These are phyloP conservation scores for Citrus australasica DNA, from an alignment of 345 rosid species.

Conservation along the genomic window DNA sequence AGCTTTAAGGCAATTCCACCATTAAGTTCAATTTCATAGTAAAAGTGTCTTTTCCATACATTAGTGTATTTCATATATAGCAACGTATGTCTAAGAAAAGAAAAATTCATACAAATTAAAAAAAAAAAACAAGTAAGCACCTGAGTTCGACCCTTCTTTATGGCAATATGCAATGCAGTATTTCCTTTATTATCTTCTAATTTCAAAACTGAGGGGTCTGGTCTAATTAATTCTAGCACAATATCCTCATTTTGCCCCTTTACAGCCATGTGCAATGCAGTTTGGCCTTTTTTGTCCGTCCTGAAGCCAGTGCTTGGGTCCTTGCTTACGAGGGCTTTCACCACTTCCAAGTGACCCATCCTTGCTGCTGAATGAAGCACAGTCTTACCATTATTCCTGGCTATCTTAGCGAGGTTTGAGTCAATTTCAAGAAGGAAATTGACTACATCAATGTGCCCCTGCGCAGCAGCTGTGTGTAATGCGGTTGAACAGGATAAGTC, in stretches of 20 bases:
- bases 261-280: slow-evolving; percentile 97
- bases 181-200: slow-evolving; percentile 92
- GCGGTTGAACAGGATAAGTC: slow-evolving; percentile 89
- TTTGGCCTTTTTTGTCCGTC: slow-evolving; percentile 88
- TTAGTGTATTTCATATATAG: neutral
- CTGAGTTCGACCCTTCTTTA: slow-evolving; percentile 78
- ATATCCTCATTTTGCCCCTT: slow-evolving; percentile 90
- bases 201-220: slow-evolving; percentile 59
- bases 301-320: slow-evolving; percentile 83
- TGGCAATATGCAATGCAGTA: slow-evolving; percentile 85
- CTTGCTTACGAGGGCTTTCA: slow-evolving; percentile 65
- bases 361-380: slow-evolving; percentile 96
- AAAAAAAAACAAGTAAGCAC: slow-evolving; percentile 30
- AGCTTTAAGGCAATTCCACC: neutral
- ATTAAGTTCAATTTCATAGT: neutral
- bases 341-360: slow-evolving; percentile 94
- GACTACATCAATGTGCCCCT: slow-evolving; percentile 85
- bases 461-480: slow-evolving; percentile 93
- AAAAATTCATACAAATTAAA: neutral
- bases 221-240: slow-evolving; percentile 75
- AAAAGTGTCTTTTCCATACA: neutral
- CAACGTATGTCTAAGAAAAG: neutral
- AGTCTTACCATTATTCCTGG: slow-evolving; percentile 92
- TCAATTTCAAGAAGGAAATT: slow-evolving; percentile 92
- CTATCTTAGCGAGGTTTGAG: slow-evolving; percentile 78